Conservation (phyloP, 805 yeast genomes). For the Lipomyces sp. region DNA sequence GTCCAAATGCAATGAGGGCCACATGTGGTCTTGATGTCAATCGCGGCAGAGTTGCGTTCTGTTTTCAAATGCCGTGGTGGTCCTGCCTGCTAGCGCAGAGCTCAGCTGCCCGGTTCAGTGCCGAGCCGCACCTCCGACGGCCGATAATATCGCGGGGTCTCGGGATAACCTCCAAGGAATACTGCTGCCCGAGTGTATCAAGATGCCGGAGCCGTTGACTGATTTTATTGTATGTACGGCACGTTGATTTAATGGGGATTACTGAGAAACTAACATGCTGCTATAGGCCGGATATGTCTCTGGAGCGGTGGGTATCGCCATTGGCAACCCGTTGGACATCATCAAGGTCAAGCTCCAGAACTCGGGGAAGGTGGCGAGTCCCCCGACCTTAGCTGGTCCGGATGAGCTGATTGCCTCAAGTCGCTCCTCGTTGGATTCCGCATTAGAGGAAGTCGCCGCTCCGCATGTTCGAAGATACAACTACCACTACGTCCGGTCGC, state of each 20-base stretch:
- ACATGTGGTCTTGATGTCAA: too few relatives aligned
- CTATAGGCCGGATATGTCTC: constrained; percentile 33
- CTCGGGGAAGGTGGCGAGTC: neutral
- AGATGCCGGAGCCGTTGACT: neutral
- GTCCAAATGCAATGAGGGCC: too few relatives aligned
- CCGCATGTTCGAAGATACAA: neutral
- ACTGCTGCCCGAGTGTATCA: too few relatives aligned
- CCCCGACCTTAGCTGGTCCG: neutral
- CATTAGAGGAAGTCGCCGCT: neutral
- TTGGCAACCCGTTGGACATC: constrained; percentile 33
- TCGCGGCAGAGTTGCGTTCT: too few relatives aligned
- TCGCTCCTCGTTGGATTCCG: neutral
- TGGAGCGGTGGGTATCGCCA: constrained; percentile 32
- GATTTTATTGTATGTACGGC: neutral
- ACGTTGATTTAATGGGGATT: too few relatives aligned
- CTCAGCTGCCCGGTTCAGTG: too few relatives aligned
- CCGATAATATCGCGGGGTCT: too few relatives aligned
- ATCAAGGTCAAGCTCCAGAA: constrained; percentile 31
- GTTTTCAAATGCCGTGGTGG: too few relatives aligned
- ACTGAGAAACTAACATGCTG: too few relatives aligned
- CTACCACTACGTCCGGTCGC: neutral
- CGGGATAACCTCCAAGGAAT: too few relatives aligned
- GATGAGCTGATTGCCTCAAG: neutral
- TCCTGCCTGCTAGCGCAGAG: too few relatives aligned
- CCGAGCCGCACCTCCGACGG: too few relatives aligned